Conservation (phyloP, 495 filamentous ascomycete genomes). For the Xylaria nigripes region DNA sequence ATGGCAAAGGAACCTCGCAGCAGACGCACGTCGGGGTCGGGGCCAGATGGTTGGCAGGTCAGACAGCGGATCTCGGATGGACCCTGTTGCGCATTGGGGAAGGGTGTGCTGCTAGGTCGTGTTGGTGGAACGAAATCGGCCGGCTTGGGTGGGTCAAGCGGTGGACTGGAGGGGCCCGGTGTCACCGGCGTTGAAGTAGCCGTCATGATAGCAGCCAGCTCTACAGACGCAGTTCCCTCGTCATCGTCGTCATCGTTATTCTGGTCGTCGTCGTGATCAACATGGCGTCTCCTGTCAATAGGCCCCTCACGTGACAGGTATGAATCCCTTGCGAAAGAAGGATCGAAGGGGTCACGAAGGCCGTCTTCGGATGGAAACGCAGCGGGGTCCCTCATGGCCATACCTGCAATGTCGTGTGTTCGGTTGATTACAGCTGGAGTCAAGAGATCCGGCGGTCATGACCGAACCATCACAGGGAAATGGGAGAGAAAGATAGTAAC, state of each 20-base stretch:
- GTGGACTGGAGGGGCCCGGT: conserved; percentile 46
- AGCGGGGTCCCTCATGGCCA: conserved; percentile 14
- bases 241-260: conserved; percentile 32
- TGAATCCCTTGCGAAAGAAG: conserved; percentile 21
- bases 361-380: conserved; percentile 18
- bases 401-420: conserved; percentile 13
- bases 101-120: conserved; percentile 49
- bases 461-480: conserved; percentile 2
- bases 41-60: conserved; percentile 28
- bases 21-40: conserved; percentile 17
- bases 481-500: background rate
- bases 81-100: conserved; percentile 44
- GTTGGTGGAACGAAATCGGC: conserved; percentile 45
- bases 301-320: conserved; percentile 20
- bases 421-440: conserved; percentile 7
- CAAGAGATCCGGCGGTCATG: conserved; percentile 16
- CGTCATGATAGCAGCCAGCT: conserved; percentile 43
- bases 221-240: conserved; percentile 36
- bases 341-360: conserved; percentile 19
- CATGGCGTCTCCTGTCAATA: conserved; percentile 10
- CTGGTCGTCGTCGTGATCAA: conserved; percentile 19
- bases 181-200: conserved; percentile 44
- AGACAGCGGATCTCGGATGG: conserved; percentile 33
- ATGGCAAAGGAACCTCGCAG: conserved; percentile 17
- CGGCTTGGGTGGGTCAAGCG: conserved; percentile 35